Base-by-base conservation (phyloP, 2,329 filamentous ascomycete species). In the Cytospora mali region DNA sequence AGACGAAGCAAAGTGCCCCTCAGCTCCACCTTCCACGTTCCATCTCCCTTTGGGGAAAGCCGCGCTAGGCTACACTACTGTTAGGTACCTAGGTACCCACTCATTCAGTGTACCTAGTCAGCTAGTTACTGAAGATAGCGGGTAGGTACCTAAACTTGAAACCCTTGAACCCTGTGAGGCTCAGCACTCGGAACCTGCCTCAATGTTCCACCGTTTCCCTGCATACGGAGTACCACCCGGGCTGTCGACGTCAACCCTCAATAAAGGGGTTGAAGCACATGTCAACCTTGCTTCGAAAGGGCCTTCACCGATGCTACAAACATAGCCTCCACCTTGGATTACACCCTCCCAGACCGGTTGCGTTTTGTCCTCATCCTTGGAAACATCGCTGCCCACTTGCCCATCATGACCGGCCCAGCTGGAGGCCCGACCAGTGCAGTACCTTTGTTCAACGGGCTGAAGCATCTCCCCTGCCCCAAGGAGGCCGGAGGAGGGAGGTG, bases 391-490 rank as follows among this genome's bases (percentile, higher is more conserved):
- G 42, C n/a, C 42, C n/a, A 46, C 42, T 18, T 23, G n/a, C 21
- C n/a, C 21, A 46, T 23, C n/a, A 46, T 46, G 42, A 9, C 42
- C n/a, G 42, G 42, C 42, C 42, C 42, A 46, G n/a, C 42, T 46
- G 42, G 21, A 11, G 35, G 4, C 16, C 51, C 58, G 27, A 49
- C 53, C 57, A 61, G 56, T 54, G 56, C 49, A 21, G 64, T 65
- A 35, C 64, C 64, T 39, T 28, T 65, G n/a, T 65, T 65, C 64
- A 63, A 57, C 13, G 64, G 64, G 16, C 61, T 65, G 25, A 63
- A 55, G 56, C 64, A 65, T 54, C 64, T 65, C 21, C 56, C 64
- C 21, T 65, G 64, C 49, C 64, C 64, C 16, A 63, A 61, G 49
- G 64, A 65, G 57, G 49, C 61, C 29, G 61, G 53, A 58, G 61